phyloP scores from a whole-genome alignment of 2,329 filamentous ascomycete genomes.

The Fusarium coffeatum region DNA sequence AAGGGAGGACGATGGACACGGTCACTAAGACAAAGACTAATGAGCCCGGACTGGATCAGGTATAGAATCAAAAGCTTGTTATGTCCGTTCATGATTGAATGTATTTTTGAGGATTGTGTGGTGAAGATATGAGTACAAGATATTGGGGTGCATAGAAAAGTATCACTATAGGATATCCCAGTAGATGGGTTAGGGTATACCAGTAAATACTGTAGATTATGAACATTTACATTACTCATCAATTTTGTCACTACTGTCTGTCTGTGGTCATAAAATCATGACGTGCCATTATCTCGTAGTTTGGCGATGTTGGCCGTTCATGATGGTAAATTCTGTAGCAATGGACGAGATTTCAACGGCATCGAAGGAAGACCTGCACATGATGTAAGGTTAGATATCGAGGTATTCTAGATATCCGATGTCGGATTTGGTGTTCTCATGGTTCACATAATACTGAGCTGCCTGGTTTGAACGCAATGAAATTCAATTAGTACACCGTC shows the following conservation, averaged over 20 bases:
- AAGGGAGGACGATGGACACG: conserved; percentile 84
- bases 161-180: neutral
- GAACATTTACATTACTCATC: neutral
- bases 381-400: neutral
- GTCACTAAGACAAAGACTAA: conserved; percentile 67
- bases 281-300: neutral
- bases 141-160: neutral
- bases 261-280: neutral
- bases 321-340: neutral
- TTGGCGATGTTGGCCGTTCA: neutral
- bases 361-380: neutral
- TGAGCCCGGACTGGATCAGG: conserved; percentile 41
- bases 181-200: neutral
- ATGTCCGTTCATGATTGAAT: conserved; percentile 41
- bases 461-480: conserved; percentile 21
- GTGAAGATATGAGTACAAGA: conserved; percentile 14
- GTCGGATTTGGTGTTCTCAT: neutral
- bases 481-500: conserved; percentile 44
- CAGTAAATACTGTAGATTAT: conserved; percentile 2
- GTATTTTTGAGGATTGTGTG: conserved; percentile 18
- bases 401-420: neutral
- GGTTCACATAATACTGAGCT: neutral
- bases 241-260: neutral
- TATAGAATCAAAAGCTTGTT: conserved; percentile 46
- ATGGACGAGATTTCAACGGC: neutral